Evolutionary conservation across 371 early-diverging fungal species (phyloP), one percentile per base, ranked within the genome.

Genomic region (Mortierella sp.): DNA sequence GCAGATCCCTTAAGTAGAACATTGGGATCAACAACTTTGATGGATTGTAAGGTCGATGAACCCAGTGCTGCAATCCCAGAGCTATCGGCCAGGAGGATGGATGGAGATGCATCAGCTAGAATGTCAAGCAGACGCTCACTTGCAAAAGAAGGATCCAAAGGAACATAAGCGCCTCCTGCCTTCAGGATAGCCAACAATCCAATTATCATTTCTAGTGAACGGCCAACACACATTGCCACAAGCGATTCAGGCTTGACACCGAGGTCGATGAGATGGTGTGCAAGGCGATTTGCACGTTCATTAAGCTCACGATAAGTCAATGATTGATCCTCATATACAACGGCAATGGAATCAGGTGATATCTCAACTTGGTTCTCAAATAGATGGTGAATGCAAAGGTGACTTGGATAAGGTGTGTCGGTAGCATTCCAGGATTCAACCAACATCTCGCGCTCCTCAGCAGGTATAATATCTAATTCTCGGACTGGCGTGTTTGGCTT

Each of bases 121-220:
- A 71, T 71, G 5, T 64, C 40, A 26, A 0, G 3, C 4, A 60
- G 30, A 8, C 72, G 67, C 0, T 62, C 63, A 16, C 55, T 67
- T 6, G 73, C 49, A 47, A 20, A 49, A 0, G 49, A 5, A 1
- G 49, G 49, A 61, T 72, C 72, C 22, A 72, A 30, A 9, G 72
- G 72, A 1, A 72, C 72, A 52, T 72, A 72, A 0, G 72, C 62
- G 3, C 39, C 72, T 6, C 72, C 72, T 3, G 54, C 52, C 47
- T 72, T 72, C 12, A 72, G 61, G 26, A 72, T 39, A 10, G 72
- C 72, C 5, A 72, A 12, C 26, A 24, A 12, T 1, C 20, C 61
- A 18, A 61, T 12, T 18, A 72, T 51, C 64, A 72, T 26, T 10
- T 26, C 62, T 1, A 62, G 14, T 9, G 73, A 72, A 1, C 73